A percentile compares a stretch with the other conserved stretches of the same genome.
Evolutionary conservation across 495 filamentous ascomycete genomes (phyloP).

Genomic region (Aspergillus bertholletiae): DNA sequence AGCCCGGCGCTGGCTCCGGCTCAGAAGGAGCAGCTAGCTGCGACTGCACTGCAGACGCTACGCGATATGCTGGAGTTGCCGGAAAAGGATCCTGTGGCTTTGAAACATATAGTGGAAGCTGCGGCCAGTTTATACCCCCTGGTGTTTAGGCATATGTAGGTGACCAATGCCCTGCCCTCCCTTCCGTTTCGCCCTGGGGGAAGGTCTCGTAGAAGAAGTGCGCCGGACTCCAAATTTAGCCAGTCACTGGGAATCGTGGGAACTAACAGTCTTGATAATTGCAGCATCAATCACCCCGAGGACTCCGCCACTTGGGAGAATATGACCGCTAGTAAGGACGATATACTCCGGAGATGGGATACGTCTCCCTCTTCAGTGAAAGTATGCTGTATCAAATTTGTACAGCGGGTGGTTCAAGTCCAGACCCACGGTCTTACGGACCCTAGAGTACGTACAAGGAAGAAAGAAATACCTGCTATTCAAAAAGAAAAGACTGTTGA

Average conservation of each 20-base stretch:
- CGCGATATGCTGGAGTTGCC: conserved; percentile 67
- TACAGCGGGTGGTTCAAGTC: conserved; percentile 85
- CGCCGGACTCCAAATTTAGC: no score
- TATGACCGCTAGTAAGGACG: conserved; percentile 84
- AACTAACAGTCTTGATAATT: conserved; percentile 30
- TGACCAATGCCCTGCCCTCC: conserved; percentile 26
- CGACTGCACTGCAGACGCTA: conserved; percentile 70
- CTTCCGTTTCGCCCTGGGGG: conserved; percentile 5
- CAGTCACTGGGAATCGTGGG: conserved; percentile 2
- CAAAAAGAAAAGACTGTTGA: conserved; percentile 19
- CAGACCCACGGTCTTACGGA: conserved; percentile 85
- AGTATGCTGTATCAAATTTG: conserved; percentile 95
- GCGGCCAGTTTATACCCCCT: conserved; percentile 88
- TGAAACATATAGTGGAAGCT: conserved; percentile 80
- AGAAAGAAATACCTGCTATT: background rate
- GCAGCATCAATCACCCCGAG: conserved; percentile 77
- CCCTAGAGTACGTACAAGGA: conserved; percentile 63
- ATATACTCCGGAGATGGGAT: conserved; percentile 87
- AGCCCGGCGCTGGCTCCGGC: conserved; percentile 68
- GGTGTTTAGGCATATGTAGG: conserved; percentile 90
- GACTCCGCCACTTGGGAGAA: conserved; percentile 80
- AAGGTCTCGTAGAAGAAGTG: conserved; percentile 15
- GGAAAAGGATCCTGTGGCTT: conserved; percentile 66
- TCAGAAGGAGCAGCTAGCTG: conserved; percentile 73
- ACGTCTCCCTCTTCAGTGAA: conserved; percentile 68